Base-by-base conservation (phyloP, 75 land plant genomes). In the Sequoiadendron giganteum region DNA sequence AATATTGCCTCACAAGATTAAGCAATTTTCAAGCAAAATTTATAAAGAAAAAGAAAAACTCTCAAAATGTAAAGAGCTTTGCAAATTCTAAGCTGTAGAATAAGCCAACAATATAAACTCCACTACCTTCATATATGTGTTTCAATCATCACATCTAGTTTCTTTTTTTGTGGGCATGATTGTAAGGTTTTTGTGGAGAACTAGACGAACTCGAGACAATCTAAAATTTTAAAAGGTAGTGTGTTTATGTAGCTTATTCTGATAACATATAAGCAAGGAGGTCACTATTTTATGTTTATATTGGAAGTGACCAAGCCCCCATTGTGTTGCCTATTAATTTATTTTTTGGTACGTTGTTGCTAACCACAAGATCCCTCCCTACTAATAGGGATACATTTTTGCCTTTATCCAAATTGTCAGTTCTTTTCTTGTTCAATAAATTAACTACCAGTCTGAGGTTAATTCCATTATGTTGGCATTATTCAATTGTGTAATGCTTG, bases 1-100 rank as follows among this genome's bases (percentile, higher is more conserved):
- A 56, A 56, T 16, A 15, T 16, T 56, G 18, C 3, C 5, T 0
- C 13, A 56, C 19, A 0, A 40, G 1, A 16, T 56, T 3, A 45
- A 56, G 18, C 11, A 56, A 15, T 56, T 56, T 56, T 56, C 18
- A 56, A 56, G 58, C 8, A 70, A 38, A 80, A 80, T 36, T 36
- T 77, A 15, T 38, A 77, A 5, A 34, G 8, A 80, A 47, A 42
- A 43, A 78, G 15, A 18, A 43, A 52, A 58, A 77, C 14, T 80
- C 94, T 86, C 80, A 86, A 92, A 88, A 88, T 97, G 94, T 21
- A 96, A 73, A 47, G 96, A 93, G 89, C 92, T 96, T 89, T 97
- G 91, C 87, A 97, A 87, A 85, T 97, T 97, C 90, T 97, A 97
- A 42, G 92, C 93, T 73, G 99, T 96, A 14, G 93, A 91, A 82